These are phyloP conservation scores for Blastocystis sp. DNA, from an alignment of 352 stramenopile species.

Conservation along the genomic window DNA sequence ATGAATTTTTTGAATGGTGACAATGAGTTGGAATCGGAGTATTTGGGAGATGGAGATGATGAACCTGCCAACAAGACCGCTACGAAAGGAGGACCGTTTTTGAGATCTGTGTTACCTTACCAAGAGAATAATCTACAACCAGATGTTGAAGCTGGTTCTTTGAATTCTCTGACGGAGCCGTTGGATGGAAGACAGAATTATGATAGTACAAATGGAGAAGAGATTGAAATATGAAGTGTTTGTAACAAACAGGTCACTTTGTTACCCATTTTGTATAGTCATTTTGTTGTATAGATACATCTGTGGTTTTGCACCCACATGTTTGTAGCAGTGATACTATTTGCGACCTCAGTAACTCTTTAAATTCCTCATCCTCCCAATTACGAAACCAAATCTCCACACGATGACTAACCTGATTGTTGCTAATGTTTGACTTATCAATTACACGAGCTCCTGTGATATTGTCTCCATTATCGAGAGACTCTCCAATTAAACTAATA, in stretches of 20 bases:
- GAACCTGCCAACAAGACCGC: no score
- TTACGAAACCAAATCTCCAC: constrained; percentile 58
- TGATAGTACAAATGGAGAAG: not conserved
- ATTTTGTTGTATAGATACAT: not conserved
- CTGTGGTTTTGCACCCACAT: not conserved
- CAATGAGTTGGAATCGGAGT: constrained; percentile 46
- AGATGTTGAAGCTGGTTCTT: not conserved
- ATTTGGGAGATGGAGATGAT: not conserved
- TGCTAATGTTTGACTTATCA: constrained; percentile 70
- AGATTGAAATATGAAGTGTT: constrained; percentile 32
- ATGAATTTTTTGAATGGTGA: not conserved
- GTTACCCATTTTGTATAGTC: not conserved
- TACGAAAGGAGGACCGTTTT: no score
- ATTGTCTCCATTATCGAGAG: constrained; percentile 75
- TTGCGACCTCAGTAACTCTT: constrained; percentile 4
- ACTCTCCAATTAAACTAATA: constrained; percentile 78
- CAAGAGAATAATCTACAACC: not conserved
- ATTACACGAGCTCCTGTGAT: constrained; percentile 80
- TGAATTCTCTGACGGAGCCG: not conserved
- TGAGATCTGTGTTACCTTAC: no score
- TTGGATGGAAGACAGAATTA: not conserved
- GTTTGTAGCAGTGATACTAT: not conserved
- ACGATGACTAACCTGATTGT: constrained; percentile 45
- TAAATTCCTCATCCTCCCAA: constrained; percentile 41
- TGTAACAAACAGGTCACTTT: not conserved